Conservation (phyloP, 768 basidiomycete species). For the Mycena rebaudengoi region DNA sequence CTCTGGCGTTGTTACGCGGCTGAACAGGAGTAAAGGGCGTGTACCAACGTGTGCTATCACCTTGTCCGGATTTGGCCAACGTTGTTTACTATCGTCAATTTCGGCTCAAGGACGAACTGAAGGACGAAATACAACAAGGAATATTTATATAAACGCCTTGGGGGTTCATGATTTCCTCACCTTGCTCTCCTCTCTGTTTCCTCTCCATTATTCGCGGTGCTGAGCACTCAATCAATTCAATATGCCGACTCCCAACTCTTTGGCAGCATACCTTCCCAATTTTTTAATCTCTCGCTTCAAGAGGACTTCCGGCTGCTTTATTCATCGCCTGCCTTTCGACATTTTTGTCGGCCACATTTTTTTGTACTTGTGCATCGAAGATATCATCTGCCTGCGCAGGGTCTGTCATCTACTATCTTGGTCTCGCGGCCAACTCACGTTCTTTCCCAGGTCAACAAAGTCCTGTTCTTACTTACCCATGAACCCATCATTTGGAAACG, state of each 20-base stretch:
- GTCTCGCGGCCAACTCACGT: not conserved
- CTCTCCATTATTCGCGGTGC: constrained; percentile 2
- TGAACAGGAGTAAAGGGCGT: too few relatives aligned
- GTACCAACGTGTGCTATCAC: not conserved
- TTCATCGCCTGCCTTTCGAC: constrained; percentile 47
- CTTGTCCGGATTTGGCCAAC: constrained; percentile 22
- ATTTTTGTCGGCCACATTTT: constrained; percentile 55
- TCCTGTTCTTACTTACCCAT: constrained; percentile 70
- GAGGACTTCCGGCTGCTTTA: constrained; percentile 27
- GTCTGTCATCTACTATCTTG: constrained; percentile 36
- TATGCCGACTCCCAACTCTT: constrained; percentile 18
- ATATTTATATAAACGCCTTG: not conserved
- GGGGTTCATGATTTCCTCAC: not conserved
- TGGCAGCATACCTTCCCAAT: constrained; percentile 30
- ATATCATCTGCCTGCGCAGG: constrained; percentile 54
- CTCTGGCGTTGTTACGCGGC: too few relatives aligned
- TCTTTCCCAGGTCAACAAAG: constrained; percentile 58
- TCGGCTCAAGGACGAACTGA: constrained; percentile 15
- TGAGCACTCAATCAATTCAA: constrained; percentile 13
- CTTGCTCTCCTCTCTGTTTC: not conserved
- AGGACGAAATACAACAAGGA: constrained; percentile 4
- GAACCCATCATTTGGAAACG: constrained; percentile 77
- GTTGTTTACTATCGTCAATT: constrained; percentile 10
- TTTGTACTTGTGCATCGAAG: constrained; percentile 51
- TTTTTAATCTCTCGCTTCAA: constrained; percentile 31